Percentiles rank a stretch among this genome's conserved stretches.
Evolutionary conservation across 768 basidiomycete genomes (phyloP).

Genomic region (Leccinum longicurvipes): DNA sequence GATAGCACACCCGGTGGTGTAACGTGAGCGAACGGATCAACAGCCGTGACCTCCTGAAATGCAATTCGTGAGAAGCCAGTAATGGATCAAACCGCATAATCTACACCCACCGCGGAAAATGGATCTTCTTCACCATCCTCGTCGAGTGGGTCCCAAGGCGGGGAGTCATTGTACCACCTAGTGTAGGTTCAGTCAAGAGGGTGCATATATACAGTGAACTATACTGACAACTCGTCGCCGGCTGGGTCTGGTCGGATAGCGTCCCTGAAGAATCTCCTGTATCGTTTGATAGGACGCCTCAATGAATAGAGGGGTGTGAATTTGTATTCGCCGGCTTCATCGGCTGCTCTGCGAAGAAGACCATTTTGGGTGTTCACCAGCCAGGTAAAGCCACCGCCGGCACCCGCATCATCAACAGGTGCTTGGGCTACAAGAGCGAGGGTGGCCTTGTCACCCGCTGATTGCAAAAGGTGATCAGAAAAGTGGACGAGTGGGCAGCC

Average conservation of each 20-base stretch:
- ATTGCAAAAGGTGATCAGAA: not conserved
- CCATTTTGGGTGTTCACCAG: slow-evolving; percentile 12
- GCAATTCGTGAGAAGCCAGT: not conserved
- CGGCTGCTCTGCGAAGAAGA: slow-evolving; percentile 18
- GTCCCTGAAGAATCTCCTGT: slow-evolving; percentile 18
- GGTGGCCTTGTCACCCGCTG: slow-evolving; percentile 22
- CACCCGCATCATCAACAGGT: slow-evolving; percentile 1
- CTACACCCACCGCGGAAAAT: slow-evolving; percentile 14
- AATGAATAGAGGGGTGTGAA: slow-evolving; percentile 24
- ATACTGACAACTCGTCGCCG: slow-evolving; percentile 22
- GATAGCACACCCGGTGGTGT: not conserved
- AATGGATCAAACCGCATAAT: too few relatives aligned
- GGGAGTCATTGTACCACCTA: slow-evolving; percentile 20
- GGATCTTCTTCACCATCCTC: slow-evolving; percentile 25
- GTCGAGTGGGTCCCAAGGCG: slow-evolving; percentile 30
- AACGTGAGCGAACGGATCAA: slow-evolving; percentile 16
- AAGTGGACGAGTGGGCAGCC: not conserved
- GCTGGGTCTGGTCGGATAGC: slow-evolving; percentile 3
- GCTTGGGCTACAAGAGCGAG: slow-evolving; percentile 19
- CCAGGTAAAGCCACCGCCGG: slow-evolving; percentile 12
- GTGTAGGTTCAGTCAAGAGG: not conserved
- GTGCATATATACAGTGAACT: not conserved
- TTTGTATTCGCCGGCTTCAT: slow-evolving; percentile 8
- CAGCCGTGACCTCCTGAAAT: not conserved
- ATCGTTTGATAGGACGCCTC: slow-evolving; percentile 12